These are phyloP conservation scores for Euphorbia peplus DNA, from an alignment of 345 rosid species.

Conservation along the genomic window DNA sequence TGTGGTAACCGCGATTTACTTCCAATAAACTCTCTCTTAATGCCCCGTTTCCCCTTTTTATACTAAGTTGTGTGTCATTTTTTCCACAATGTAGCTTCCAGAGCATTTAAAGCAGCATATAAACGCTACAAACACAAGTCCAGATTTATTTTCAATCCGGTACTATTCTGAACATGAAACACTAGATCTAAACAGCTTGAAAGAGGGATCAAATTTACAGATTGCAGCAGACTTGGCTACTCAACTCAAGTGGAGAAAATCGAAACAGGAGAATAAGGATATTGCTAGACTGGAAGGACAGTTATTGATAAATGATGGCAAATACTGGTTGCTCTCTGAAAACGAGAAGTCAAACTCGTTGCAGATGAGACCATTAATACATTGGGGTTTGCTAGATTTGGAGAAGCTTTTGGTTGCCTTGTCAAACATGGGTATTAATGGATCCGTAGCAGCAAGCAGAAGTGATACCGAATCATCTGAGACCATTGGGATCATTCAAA, in stretches of 20 bases:
- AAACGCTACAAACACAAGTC: constrained; percentile 21
- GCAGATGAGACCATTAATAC: constrained; percentile 30
- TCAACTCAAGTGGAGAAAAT: constrained; percentile 43
- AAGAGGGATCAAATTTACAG: constrained; percentile 37
- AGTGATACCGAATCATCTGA: constrained; percentile 33
- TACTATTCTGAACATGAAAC: constrained; percentile 53
- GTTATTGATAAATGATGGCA: constrained; percentile 45
- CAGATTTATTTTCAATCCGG: constrained; percentile 24
- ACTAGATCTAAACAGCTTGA: constrained; percentile 33
- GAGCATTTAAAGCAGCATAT: constrained; percentile 44
- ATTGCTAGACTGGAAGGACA: constrained; percentile 63
- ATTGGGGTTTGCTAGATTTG: constrained; percentile 52
- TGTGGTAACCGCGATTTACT: constrained; percentile 43
- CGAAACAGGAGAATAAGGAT: constrained; percentile 32
- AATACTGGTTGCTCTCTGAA: constrained; percentile 38
- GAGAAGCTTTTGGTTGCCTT: constrained; percentile 44
- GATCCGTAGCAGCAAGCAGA: constrained; percentile 34
- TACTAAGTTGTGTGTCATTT: neutral
- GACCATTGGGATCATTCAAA: constrained; percentile 18
- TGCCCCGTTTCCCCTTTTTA: neutral
- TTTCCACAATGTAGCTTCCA: constrained; percentile 48
- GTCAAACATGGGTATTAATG: constrained; percentile 49
- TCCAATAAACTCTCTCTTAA: neutral
- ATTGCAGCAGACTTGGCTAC: constrained; percentile 55
- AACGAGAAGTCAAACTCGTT: constrained; percentile 25